A percentile compares a stretch with the other conserved stretches of the same genome.
These are phyloP conservation scores for Corylus americana DNA, from an alignment of 306 rosid genomes.

Conservation along the genomic window DNA sequence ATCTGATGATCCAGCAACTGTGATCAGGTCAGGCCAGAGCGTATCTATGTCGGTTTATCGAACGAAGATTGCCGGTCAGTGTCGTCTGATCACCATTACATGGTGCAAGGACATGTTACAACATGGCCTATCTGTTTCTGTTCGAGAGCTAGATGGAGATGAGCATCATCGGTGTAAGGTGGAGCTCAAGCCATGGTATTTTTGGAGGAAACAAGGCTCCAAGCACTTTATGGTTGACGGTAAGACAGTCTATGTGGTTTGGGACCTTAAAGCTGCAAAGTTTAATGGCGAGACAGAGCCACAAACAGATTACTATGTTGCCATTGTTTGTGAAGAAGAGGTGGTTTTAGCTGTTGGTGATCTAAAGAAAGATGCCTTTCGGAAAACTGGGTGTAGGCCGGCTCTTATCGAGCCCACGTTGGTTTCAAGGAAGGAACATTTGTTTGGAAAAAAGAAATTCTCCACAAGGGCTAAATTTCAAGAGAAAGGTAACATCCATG, in stretches of 20 bases:
- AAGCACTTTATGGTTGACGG: constrained; percentile 69
- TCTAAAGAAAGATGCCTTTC: constrained; percentile 70
- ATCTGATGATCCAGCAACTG: constrained; percentile 45
- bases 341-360: constrained; percentile 78
- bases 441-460: constrained; percentile 69
- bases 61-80: constrained; percentile 73
- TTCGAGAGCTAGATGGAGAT: constrained; percentile 57
- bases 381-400: constrained; percentile 67
- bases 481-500: constrained; percentile 54
- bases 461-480: constrained; percentile 64
- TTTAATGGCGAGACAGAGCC: constrained; percentile 81
- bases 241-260: constrained; percentile 54
- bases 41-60: constrained; percentile 61
- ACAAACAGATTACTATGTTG: constrained; percentile 67
- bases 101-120: constrained; percentile 88
- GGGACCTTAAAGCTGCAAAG: constrained; percentile 85
- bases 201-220: constrained; percentile 89
- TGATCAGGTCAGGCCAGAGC: constrained; percentile 68
- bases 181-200: constrained; percentile 93
- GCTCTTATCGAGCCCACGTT: constrained; percentile 65
- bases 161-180: constrained; percentile 62
- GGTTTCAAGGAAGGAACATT: constrained; percentile 73
- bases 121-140: constrained; percentile 76
- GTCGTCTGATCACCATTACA: constrained; percentile 71
- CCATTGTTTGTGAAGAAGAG: constrained; percentile 69